Conservation (phyloP, 345 rosid species). For the Citrus mangshanensis region DNA sequence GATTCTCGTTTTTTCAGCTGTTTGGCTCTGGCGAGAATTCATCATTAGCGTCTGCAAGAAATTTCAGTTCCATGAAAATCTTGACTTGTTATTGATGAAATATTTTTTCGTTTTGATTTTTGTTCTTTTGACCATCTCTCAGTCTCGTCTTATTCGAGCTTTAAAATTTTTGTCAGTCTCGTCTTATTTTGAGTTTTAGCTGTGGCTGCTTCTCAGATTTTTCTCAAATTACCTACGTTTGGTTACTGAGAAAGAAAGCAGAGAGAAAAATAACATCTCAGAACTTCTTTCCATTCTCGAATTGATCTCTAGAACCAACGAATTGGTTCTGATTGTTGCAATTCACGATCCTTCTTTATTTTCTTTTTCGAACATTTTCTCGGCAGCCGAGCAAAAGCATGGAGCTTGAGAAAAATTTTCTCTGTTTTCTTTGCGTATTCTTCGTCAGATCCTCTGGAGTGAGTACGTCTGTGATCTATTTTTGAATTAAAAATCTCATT, state of each 20-base stretch:
- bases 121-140: background rate
- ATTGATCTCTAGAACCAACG: background rate
- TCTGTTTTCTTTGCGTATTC: background rate
- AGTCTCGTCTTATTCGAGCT: background rate
- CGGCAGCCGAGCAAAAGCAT: background rate
- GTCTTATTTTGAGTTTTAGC: background rate
- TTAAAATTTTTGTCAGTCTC: constrained; percentile 2
- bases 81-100: constrained; percentile 5
- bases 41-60: background rate
- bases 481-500: constrained; percentile 7
- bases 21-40: background rate
- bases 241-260: background rate
- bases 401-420: background rate
- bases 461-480: background rate
- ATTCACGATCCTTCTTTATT: background rate
- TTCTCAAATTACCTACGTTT: background rate
- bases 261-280: background rate
- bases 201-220: background rate
- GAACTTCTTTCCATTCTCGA: background rate
- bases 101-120: constrained; percentile 1
- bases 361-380: background rate
- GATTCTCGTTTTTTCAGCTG: background rate
- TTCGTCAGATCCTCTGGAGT: background rate
- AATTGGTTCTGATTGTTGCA: background rate
- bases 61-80: background rate